phyloP scores from a whole-genome alignment of 257 asterid species.

The Nicotiana noctiflora region DNA sequence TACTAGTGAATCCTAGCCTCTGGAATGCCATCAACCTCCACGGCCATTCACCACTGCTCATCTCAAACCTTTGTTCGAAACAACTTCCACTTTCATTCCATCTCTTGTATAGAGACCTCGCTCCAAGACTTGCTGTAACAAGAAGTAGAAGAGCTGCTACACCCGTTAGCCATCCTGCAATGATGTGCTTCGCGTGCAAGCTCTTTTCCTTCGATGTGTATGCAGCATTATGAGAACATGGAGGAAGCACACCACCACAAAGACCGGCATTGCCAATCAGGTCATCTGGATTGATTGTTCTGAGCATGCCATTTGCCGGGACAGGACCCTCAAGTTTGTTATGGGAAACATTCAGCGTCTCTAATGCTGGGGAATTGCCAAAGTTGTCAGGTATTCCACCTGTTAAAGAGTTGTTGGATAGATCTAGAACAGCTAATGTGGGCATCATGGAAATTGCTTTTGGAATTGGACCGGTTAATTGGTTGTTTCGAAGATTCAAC shows the following conservation, averaged over 20 bases:
- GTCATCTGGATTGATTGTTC: constrained; percentile 59
- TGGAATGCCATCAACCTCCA: constrained; percentile 87
- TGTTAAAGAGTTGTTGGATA: constrained; percentile 64
- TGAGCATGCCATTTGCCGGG: constrained; percentile 56
- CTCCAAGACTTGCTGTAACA: constrained; percentile 33
- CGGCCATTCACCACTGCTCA: constrained; percentile 53
- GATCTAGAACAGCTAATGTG: constrained; percentile 49
- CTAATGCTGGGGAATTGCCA: constrained; percentile 77
- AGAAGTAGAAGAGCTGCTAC: constrained; percentile 37
- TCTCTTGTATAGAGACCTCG: constrained; percentile 31
- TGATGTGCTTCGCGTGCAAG: constrained; percentile 38
- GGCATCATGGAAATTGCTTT: constrained; percentile 52
- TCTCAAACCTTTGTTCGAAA: constrained; percentile 43
- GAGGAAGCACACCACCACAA: constrained; percentile 70
- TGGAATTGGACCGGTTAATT: constrained; percentile 49
- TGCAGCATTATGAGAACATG: constrained; percentile 35
- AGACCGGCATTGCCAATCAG: constrained; percentile 55
- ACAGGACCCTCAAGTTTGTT: constrained; percentile 62
- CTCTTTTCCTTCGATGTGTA: constrained; percentile 21
- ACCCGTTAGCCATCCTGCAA: constrained; percentile 58
- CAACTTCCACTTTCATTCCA: constrained; percentile 49
- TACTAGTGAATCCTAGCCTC: constrained; percentile 55
- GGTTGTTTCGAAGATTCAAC: constrained; percentile 48
- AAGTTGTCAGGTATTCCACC: constrained; percentile 64
- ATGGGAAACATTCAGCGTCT: constrained; percentile 51